These are phyloP conservation scores for Epichloe sylvatica DNA, from an alignment of 2,329 filamentous ascomycete genomes.

Conservation along the genomic window DNA sequence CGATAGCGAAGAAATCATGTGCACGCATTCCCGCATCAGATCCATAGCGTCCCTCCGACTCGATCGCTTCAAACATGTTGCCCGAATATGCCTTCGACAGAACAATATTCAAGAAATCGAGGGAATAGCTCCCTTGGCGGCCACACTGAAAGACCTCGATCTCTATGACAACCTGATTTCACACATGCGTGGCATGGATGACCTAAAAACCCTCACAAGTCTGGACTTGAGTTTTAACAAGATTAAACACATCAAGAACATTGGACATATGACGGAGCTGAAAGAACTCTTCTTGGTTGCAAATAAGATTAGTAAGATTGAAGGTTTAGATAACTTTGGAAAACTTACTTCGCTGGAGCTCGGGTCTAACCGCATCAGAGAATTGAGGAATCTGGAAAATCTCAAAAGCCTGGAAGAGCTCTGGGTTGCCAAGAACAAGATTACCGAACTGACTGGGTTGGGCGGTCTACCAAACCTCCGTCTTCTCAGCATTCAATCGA, in stretches of 20 bases:
- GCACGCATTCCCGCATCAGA: slow-evolving; percentile 72
- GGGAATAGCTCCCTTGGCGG: slow-evolving; percentile 51
- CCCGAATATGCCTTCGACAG: slow-evolving; percentile 77
- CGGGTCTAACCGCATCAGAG: slow-evolving; percentile 79
- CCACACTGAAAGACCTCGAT: slow-evolving; percentile 69
- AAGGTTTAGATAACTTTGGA: slow-evolving; percentile 62
- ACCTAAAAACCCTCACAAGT: slow-evolving; percentile 59
- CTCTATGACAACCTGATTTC: slow-evolving; percentile 93
- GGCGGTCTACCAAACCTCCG: slow-evolving; percentile 63
- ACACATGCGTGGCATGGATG: slow-evolving; percentile 72
- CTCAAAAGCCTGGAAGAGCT: slow-evolving; percentile 70
- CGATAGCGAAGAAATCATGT: slow-evolving; percentile 65
- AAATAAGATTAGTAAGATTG: slow-evolving; percentile 83
- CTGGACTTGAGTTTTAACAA: slow-evolving; percentile 98
- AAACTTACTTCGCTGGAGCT: slow-evolving; percentile 76
- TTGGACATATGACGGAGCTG: slow-evolving; percentile 63
- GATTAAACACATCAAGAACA: slow-evolving; percentile 92
- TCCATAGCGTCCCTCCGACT: slow-evolving; percentile 68
- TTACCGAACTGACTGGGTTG: slow-evolving; percentile 67
- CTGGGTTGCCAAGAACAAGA: slow-evolving; percentile 96
- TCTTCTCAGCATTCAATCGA: slow-evolving; percentile 88
- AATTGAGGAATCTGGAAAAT: slow-evolving; percentile 72
- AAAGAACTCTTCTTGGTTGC: slow-evolving; percentile 84
- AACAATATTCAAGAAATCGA: slow-evolving; percentile 76
- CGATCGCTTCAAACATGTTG: slow-evolving; percentile 64